Evolutionary conservation across 495 filamentous ascomycete species (phyloP), one percentile per base, ranked within the genome.

Genomic region (Alectoria sarmentosa): DNA sequence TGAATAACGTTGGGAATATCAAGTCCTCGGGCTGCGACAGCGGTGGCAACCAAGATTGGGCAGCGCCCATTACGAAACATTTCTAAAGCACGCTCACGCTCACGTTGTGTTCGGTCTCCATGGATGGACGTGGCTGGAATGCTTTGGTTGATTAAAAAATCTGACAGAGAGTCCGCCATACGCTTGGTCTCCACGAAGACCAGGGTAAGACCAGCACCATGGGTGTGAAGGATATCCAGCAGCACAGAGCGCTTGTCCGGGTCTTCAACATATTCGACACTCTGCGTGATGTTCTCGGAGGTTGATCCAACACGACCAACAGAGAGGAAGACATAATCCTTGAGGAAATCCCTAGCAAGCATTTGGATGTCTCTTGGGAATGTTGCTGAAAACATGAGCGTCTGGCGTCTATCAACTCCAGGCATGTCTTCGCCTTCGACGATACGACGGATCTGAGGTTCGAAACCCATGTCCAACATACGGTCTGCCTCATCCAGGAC

Each of bases 401-500:
- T 96, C 77, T 98, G 95, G 72, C 95, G 91, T 70, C 82, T 78
- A 64, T 89, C 80, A 66, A 91, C 90, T 55, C 79, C 77, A 42
- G 95, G 94, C 94, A 98, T 97, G 73, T 98, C 94, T 78, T 96
- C 94, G 66, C 90, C 90, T 77, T 98, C 92, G 32, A 98, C 92
- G 70, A 98, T 98, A 69, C 94, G 89, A 69, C 94, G 92, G 75
- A 98, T 97, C 78, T 98, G 94, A 71, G 94, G 94, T 82, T 98
- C 94, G 83, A 98, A 98, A 89, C 94, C 94, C 94, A 98, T 98
- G 81, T 98, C 94, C 83, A 98, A 80, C 94, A 98, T 98, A 76
- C 95, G 95, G 81, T 98, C 94, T 76, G 94, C 94, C 83, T 98
- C 94, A 70, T 98, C 94, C 44, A 98, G 89, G 68, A 98, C 90